These are phyloP conservation scores for Cucurbita ficifolia DNA, from an alignment of 306 rosid genomes.

Conservation along the genomic window DNA sequence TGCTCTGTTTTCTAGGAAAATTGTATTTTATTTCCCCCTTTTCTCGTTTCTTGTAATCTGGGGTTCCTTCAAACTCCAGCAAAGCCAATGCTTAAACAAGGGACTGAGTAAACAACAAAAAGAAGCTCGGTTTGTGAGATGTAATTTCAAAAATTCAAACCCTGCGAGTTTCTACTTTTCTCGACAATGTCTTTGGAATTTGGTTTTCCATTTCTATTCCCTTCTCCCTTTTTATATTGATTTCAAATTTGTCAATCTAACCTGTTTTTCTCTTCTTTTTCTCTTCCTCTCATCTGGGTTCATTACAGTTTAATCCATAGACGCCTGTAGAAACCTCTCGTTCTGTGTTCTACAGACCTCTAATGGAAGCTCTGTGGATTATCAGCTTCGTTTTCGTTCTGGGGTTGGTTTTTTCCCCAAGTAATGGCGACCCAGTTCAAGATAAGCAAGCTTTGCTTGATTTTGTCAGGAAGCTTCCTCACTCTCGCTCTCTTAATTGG, in stretches of 20 bases:
- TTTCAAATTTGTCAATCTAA: slow-evolving; percentile 11
- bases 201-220: slow-evolving; percentile 15
- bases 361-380: slow-evolving; percentile 28
- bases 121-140: slow-evolving; percentile 33
- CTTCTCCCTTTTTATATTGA: slow-evolving; percentile 11
- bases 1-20: neutral
- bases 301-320: slow-evolving; percentile 10
- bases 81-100: slow-evolving; percentile 21
- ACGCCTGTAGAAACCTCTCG: slow-evolving; percentile 32
- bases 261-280: neutral
- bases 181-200: slow-evolving; percentile 60
- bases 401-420: slow-evolving; percentile 23
- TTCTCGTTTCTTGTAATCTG: slow-evolving; percentile 6
- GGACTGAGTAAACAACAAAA: slow-evolving; percentile 21
- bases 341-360: slow-evolving; percentile 22
- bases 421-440: slow-evolving; percentile 48
- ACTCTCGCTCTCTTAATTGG: slow-evolving; percentile 62
- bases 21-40: neutral
- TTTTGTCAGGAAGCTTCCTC: slow-evolving; percentile 38
- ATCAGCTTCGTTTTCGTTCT: slow-evolving; percentile 21
- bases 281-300: slow-evolving; percentile 16
- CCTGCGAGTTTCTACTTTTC: slow-evolving; percentile 54
- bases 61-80: slow-evolving; percentile 15
- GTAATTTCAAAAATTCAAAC: slow-evolving; percentile 22
- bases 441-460: slow-evolving; percentile 68